Evolutionary conservation across 495 filamentous ascomycete species (phyloP).

Genomic region (Schizothecium vesticola): DNA sequence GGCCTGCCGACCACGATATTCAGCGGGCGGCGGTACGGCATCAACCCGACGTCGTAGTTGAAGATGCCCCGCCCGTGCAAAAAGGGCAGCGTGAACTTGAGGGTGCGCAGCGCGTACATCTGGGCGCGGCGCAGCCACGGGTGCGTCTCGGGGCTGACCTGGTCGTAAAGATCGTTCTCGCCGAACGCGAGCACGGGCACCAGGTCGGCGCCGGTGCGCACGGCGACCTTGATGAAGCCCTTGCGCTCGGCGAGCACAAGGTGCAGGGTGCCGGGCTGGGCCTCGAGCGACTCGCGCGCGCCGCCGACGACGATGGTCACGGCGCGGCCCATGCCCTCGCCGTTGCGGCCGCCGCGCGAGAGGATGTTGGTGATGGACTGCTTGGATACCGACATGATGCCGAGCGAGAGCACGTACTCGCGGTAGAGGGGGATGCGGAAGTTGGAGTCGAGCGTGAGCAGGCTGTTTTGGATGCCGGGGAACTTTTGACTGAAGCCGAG

Average conservation of each 20-base stretch:
- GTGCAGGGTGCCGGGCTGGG: constrained; percentile 65
- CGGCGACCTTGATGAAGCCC: constrained; percentile 89
- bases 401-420: constrained; percentile 83
- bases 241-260: constrained; percentile 78
- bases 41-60: constrained; percentile 93
- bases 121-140: constrained; percentile 71
- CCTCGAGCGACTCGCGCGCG: constrained; percentile 84
- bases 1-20: constrained; percentile 85
- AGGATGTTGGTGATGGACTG: constrained; percentile 87
- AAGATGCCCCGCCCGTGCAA: constrained; percentile 90
- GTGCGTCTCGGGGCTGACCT: constrained; percentile 64
- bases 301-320: constrained; percentile 96
- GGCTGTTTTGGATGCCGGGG: constrained; percentile 89
- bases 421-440: constrained; percentile 92
- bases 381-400: constrained; percentile 80
- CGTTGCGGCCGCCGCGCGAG: constrained; percentile 65
- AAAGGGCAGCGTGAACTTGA: constrained; percentile 91
- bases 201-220: constrained; percentile 82
- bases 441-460: constrained; percentile 88
- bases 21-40: constrained; percentile 84
- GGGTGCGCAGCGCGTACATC: constrained; percentile 68
- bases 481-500: constrained; percentile 85
- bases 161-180: constrained; percentile 94
- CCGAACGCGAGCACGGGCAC: constrained; percentile 90
- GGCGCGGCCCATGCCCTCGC: constrained; percentile 86